Evolutionary conservation across 257 asterid species (phyloP).

Genomic region (Handroanthus guayacan): DNA sequence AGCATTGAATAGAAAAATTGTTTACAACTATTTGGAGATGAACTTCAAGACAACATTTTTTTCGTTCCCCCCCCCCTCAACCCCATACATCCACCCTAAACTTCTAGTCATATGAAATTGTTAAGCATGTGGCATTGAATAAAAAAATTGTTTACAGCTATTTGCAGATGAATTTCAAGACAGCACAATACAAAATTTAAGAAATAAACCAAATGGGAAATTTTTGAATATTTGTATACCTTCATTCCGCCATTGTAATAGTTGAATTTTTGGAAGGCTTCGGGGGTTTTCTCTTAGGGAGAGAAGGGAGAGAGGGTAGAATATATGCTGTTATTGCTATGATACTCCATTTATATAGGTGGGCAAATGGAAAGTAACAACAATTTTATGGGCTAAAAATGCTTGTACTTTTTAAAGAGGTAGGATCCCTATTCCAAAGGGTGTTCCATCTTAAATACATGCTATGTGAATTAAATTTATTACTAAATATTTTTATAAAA

Average conservation of each 20-base stretch:
- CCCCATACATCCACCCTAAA: background rate
- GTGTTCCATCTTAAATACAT: background rate
- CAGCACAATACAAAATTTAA: constrained; percentile 25
- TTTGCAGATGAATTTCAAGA: background rate
- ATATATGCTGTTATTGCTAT: background rate
- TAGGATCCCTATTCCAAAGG: too few species aligned
- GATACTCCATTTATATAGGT: background rate
- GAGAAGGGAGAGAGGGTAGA: constrained; percentile 11
- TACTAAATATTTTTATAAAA: too few species aligned
- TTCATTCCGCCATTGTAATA: constrained; percentile 25
- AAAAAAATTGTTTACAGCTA: background rate
- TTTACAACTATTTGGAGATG: too few species aligned
- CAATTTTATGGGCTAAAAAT: background rate
- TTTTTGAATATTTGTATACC: constrained; percentile 7
- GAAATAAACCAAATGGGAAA: background rate
- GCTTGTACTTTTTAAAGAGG: background rate
- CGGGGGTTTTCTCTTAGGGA: constrained; percentile 27
- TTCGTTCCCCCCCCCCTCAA: too few species aligned
- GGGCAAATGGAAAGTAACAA: constrained; percentile 5
- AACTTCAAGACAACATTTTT: too few species aligned
- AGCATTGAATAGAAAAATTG: constrained; percentile 2
- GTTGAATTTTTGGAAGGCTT: constrained; percentile 7
- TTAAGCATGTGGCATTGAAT: background rate
- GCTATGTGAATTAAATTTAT: too few species aligned
- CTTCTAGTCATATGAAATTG: constrained; percentile 9